Base-by-base conservation (phyloP, 306 rosid species). In the Clitoria ternatea region DNA sequence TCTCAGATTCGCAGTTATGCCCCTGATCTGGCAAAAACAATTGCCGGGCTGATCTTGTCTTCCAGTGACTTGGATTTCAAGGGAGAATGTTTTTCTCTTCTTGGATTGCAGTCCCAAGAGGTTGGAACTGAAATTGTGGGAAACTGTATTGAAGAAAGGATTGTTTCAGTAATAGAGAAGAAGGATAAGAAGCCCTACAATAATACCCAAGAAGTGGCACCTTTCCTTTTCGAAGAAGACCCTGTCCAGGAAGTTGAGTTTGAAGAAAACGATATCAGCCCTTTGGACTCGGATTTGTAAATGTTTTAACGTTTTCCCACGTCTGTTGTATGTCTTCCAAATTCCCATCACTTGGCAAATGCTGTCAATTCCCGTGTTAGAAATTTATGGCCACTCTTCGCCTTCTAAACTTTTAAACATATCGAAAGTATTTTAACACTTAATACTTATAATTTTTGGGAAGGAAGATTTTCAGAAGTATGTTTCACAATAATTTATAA, bases 1-100 rank as follows among this genome's bases (percentile, higher is more conserved):
- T 73, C 49, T 54, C 95, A 91, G 99, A 86, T 91, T 74, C 30
- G 90, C 39, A 73, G 80, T 73, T 80, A 82, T 77, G 97, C 93
- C 32, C 95, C 95, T 43, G 97, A 89, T 82, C 95, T 94, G 8
- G 96, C 97, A 14, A 85, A 82, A 83, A 70, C 95, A 44, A 89
- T 94, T 70, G 82, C 96, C 55, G 97, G 99, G 76, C 79, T 91
- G 69, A 82, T 94, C 70, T 56, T 83, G 74, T 80, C 90, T 69
- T 91, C 99, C 43, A 59, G 67, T 17, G 97, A 91, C 88, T 59
- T 67, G 36, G 78, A 79, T 68, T 94, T 91, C 80, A 85, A 62
- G 79, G 81, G 77, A 77, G 90, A 87, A 89, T 94, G 99, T 68
- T 81, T 84, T 24, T 85, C 95, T 49, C 86, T 91, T 76, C 92